Percentiles rank a stretch among this genome's conserved stretches.
phyloP scores from a whole-genome alignment of 805 yeast species.

The Pichia thaimueangensis region DNA sequence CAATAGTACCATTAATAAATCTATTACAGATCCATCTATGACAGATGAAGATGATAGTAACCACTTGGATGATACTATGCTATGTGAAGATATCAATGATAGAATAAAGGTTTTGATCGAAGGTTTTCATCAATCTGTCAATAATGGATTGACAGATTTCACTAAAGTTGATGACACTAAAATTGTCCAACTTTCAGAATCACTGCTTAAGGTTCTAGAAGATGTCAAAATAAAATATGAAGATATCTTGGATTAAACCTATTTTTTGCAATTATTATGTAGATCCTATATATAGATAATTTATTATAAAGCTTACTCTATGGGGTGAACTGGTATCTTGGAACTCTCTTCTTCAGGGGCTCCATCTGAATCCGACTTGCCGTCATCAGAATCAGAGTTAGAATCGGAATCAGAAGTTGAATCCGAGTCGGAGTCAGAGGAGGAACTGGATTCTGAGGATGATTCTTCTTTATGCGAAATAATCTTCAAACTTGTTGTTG shows the following conservation, averaged over 20 bases:
- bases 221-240: conserved; percentile 18
- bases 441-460: background rate
- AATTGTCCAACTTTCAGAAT: conserved; percentile 15
- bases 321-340: background rate
- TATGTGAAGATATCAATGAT: conserved; percentile 55
- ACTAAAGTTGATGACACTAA: conserved; percentile 46
- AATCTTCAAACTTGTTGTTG: conserved; percentile 12
- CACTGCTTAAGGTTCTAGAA: conserved; percentile 14
- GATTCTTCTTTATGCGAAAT: background rate
- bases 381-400: conserved; percentile 6
- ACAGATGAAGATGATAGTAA: conserved; percentile 1
- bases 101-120: conserved; percentile 49
- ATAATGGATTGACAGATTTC: conserved; percentile 42
- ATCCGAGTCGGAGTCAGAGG: background rate
- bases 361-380: conserved; percentile 12
- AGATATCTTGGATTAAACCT: conserved; percentile 11
- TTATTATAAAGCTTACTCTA: background rate
- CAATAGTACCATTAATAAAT: background rate
- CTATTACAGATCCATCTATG: background rate
- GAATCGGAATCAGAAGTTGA: conserved; percentile 7
- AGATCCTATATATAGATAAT: background rate
- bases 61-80: conserved; percentile 14
- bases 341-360: conserved; percentile 25
- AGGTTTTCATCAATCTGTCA: conserved; percentile 43
- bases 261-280: background rate